Percentiles rank a stretch among this genome's conserved stretches.
These are phyloP conservation scores for Sanghuangporus weigelae DNA, from an alignment of 1,284 basidiomycete species.

Conservation along the genomic window DNA sequence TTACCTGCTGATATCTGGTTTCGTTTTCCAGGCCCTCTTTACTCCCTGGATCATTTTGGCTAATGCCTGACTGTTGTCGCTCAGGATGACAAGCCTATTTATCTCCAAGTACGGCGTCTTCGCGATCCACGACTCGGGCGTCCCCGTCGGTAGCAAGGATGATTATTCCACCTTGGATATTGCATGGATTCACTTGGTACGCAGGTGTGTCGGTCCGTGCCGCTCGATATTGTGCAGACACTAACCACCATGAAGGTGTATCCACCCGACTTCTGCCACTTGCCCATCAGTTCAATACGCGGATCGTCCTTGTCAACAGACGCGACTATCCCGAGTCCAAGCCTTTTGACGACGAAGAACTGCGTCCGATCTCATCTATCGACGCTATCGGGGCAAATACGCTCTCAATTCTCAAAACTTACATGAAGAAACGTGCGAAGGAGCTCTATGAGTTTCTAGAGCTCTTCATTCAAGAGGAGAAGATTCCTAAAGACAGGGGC, in stretches of 20 bases:
- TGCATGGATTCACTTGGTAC: constrained; percentile 9
- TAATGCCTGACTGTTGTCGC: too few relatives aligned
- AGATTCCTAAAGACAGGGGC: constrained; percentile 12
- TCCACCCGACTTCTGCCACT: constrained; percentile 26
- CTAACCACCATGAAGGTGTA: constrained; percentile 19
- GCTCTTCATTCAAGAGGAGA: constrained; percentile 16
- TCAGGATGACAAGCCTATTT: too few relatives aligned
- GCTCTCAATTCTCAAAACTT: background rate
- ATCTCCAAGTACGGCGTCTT: background rate
- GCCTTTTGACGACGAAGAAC: constrained; percentile 23
- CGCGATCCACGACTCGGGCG: constrained; percentile 6
- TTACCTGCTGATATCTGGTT: too few relatives aligned
- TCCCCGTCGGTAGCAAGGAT: background rate
- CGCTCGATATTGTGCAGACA: background rate
- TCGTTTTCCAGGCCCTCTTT: too few relatives aligned
- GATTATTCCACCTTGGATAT: constrained; percentile 5
- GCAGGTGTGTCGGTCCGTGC: background rate
- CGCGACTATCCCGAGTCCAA: constrained; percentile 30
- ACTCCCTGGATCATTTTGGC: too few relatives aligned
- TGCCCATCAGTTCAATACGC: constrained; percentile 24
- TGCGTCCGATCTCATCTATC: constrained; percentile 22
- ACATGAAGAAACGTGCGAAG: constrained; percentile 17
- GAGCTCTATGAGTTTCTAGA: constrained; percentile 19
- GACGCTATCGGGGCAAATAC: constrained; percentile 22
- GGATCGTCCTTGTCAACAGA: constrained; percentile 28